A percentile compares a stretch with the other conserved stretches of the same genome.
These are phyloP conservation scores for Mycena capillaripes DNA, from an alignment of 768 basidiomycete genomes.

Conservation along the genomic window DNA sequence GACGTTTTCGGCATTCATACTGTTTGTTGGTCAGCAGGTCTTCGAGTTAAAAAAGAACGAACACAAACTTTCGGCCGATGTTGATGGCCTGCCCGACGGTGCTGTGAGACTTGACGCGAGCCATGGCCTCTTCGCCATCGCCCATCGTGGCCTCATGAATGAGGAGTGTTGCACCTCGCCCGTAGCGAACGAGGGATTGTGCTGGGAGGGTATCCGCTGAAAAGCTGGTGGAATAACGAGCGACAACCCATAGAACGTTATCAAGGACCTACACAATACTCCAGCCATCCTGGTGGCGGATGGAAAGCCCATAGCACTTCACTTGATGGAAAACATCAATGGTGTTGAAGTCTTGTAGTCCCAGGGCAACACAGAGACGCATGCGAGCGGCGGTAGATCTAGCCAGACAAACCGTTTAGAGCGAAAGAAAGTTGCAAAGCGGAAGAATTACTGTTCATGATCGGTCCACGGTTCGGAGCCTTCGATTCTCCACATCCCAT, in stretches of 20 bases:
- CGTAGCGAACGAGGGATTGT: slow-evolving; percentile 73
- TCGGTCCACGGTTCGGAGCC: slow-evolving; percentile 63
- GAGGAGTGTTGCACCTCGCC: slow-evolving; percentile 78
- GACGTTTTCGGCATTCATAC: slow-evolving; percentile 88
- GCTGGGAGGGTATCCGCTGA: slow-evolving; percentile 93
- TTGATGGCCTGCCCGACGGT: slow-evolving; percentile 92
- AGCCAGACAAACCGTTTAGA: background rate
- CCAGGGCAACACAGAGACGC: slow-evolving; percentile 66
- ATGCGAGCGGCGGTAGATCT: slow-evolving; percentile 61
- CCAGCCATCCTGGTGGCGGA: slow-evolving; percentile 82
- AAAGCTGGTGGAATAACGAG: slow-evolving; percentile 64
- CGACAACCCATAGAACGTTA: slow-evolving; percentile 52
- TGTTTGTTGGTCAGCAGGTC: slow-evolving; percentile 43
- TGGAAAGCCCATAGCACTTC: slow-evolving; percentile 77
- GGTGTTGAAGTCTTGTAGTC: slow-evolving; percentile 71
- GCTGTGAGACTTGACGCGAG: slow-evolving; percentile 84
- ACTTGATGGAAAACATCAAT: slow-evolving; percentile 84
- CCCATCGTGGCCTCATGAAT: slow-evolving; percentile 97
- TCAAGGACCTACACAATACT: slow-evolving; percentile 75
- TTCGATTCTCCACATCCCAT: slow-evolving; percentile 59
- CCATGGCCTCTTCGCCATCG: slow-evolving; percentile 84
- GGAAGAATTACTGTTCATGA: slow-evolving; percentile 49
- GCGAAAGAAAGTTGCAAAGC: background rate
- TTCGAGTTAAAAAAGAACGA: slow-evolving; percentile 21
- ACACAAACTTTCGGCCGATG: slow-evolving; percentile 74